phyloP scores from a whole-genome alignment of 2,329 filamentous ascomycete genomes.

The Xylariales sp. region DNA sequence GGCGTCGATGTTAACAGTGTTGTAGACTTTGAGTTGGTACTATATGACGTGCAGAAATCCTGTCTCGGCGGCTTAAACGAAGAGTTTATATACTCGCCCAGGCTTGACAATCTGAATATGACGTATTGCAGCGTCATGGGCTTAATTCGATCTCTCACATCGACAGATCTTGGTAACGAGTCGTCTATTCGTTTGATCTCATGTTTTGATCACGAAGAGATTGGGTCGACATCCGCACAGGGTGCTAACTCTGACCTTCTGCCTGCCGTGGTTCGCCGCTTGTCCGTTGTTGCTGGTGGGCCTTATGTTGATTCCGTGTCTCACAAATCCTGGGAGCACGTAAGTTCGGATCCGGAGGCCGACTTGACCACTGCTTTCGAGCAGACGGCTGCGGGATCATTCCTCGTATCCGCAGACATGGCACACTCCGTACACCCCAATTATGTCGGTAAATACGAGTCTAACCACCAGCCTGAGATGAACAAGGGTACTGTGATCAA shows the following conservation, averaged over 20 bases:
- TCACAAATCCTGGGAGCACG: conserved; percentile 61
- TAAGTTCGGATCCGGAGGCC: conserved; percentile 47
- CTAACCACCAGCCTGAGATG: conserved; percentile 86
- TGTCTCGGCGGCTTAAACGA: conserved; percentile 85
- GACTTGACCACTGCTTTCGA: conserved; percentile 81
- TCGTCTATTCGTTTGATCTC: conserved; percentile 83
- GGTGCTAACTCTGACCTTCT: conserved; percentile 91
- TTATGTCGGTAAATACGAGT: conserved; percentile 87
- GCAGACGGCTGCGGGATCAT: conserved; percentile 85
- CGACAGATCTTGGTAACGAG: conserved; percentile 67
- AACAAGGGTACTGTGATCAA: conserved; percentile 92
- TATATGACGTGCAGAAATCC: conserved; percentile 92
- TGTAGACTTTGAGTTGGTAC: conserved; percentile 91
- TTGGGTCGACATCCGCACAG: conserved; percentile 87
- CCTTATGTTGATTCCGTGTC: conserved; percentile 43
- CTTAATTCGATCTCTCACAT: conserved; percentile 71
- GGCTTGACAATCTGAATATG: conserved; percentile 94
- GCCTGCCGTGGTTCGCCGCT: conserved; percentile 78
- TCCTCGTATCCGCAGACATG: conserved; percentile 96
- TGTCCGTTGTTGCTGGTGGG: conserved; percentile 71
- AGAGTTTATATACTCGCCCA: conserved; percentile 94
- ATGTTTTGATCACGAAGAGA: conserved; percentile 97
- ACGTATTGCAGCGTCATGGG: conserved; percentile 88
- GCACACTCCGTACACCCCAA: conserved; percentile 95
- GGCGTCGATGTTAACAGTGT: conserved; percentile 67